Base-by-base conservation (phyloP, 2,329 filamentous ascomycete species). In the Alternaria gansuensis region DNA sequence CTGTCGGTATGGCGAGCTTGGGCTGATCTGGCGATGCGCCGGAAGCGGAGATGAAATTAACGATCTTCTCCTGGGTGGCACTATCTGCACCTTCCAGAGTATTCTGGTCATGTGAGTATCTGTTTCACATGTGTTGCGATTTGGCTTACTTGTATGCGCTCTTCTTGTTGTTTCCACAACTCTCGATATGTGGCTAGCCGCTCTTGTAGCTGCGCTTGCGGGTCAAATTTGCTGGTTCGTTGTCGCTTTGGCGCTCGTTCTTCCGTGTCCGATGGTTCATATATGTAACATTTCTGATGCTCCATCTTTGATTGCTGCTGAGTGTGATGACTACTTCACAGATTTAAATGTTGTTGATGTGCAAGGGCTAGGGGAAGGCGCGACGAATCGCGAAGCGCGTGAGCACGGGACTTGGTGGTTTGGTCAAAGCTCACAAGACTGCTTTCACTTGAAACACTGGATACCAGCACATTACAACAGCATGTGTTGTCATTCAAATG, bases 151-250 rank as follows among this genome's bases (percentile, higher is more conserved):
- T 89, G 83, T 50, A 93, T 88, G 26, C 85, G 84, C 44, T 78
- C 74, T 60, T 92, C 85, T 65, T 91, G 85, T 37, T 82, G 78
- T 2, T 80, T 77, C 92, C 92, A 95, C 49, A 86, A 80, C 52
- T 82, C 77, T 50, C 86, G 79, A 74, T 88, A 94, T 3, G 86
- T 79, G 44, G 81, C 77, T 71, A 87, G 82, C 23, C 91, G 83
- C 51, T 87, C 76, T 28, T 64, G 58, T 29, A 72, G 64, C 33
- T 72, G 65, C 21, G 62, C 50, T 51, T 72, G 66, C 7, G 64
- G 65, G 36, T 70, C 37, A 26, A 49, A 52, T 60, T 58, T 78
- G 62, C 73, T 73, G 10, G 74, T 73, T 7, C 76, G 74, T 49
- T 78, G 76, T 29, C 78, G 76, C 64, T 82, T 82, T 13, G 75